Percentiles rank a stretch among this genome's conserved stretches.
Conservation (phyloP, 257 asterid genomes). For the Solanum virginianum region DNA sequence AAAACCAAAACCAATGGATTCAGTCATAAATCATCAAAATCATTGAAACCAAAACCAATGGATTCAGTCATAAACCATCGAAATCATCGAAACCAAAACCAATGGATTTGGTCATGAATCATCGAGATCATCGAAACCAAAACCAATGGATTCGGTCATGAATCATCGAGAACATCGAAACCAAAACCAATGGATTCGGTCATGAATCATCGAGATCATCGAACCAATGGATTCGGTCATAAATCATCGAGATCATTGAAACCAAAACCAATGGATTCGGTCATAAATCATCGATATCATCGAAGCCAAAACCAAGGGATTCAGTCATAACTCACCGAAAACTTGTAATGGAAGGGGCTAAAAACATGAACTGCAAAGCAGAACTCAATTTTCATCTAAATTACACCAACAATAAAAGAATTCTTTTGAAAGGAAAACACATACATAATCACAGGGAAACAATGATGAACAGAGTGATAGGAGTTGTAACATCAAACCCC, state of each 20-base stretch:
- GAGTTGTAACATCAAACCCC: conserved; percentile 9
- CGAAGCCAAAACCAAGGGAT: background rate
- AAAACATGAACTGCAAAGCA: background rate
- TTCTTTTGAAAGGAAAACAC: background rate
- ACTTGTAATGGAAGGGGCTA: background rate
- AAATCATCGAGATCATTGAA: background rate
- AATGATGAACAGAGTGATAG: background rate
- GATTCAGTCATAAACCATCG: background rate
- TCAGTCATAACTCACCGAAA: background rate
- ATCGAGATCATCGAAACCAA: background rate
- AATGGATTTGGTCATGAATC: background rate
- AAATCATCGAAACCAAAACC: background rate
- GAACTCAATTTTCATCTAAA: background rate
- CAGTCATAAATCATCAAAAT: background rate
- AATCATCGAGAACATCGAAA: background rate
- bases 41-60: too few relatives aligned
- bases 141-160: background rate
- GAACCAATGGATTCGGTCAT: background rate
- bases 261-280: background rate
- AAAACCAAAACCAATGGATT: background rate
- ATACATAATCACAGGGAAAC: background rate
- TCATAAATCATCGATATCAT: background rate
- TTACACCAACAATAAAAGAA: background rate
- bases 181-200: background rate
- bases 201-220: background rate